These are phyloP conservation scores for Ailanthus altissimus DNA, from an alignment of 345 rosid species.

Conservation along the genomic window DNA sequence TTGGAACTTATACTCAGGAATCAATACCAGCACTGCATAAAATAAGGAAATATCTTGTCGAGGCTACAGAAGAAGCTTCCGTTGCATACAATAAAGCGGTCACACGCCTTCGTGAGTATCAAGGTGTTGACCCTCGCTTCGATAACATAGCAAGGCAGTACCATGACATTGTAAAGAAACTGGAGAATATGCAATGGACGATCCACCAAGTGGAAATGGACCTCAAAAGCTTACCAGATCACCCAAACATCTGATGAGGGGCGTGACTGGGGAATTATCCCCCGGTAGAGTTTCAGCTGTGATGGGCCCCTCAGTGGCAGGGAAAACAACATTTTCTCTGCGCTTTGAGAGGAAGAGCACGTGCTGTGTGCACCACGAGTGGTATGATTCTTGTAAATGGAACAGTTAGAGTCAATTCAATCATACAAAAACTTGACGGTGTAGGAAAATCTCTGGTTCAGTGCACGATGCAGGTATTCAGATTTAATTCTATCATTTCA, in stretches of 20 bases:
- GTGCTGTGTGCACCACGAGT: constrained; percentile 68
- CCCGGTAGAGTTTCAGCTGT: constrained; percentile 96
- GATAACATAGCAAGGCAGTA: constrained; percentile 91
- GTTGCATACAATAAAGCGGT: constrained; percentile 96
- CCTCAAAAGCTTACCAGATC: constrained; percentile 68
- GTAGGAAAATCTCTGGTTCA: constrained; percentile 98
- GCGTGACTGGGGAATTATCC: constrained; percentile 84
- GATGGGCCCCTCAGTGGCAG: constrained; percentile 99
- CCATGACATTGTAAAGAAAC: constrained; percentile 91
- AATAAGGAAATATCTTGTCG: constrained; percentile 88
- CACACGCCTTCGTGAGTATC: constrained; percentile 95
- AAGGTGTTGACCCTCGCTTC: constrained; percentile 95
- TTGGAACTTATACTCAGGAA: constrained; percentile 86
- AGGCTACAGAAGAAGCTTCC: constrained; percentile 96
- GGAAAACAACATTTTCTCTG: constrained; percentile 95
- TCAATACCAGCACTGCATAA: constrained; percentile 90
- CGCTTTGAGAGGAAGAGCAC: constrained; percentile 87
- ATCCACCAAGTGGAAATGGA: constrained; percentile 95
- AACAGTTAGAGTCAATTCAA: constrained; percentile 72
- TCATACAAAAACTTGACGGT: constrained; percentile 93
- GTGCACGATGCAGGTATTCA: constrained; percentile 94
- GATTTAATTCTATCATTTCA: background rate
- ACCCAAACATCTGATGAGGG: constrained; percentile 72
- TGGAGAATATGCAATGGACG: constrained; percentile 96
- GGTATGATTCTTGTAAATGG: constrained; percentile 89